Percentiles rank a stretch among this genome's conserved stretches.
Conservation (phyloP, 2,329 filamentous ascomycete species). For the Amylocarpus encephaloides region DNA sequence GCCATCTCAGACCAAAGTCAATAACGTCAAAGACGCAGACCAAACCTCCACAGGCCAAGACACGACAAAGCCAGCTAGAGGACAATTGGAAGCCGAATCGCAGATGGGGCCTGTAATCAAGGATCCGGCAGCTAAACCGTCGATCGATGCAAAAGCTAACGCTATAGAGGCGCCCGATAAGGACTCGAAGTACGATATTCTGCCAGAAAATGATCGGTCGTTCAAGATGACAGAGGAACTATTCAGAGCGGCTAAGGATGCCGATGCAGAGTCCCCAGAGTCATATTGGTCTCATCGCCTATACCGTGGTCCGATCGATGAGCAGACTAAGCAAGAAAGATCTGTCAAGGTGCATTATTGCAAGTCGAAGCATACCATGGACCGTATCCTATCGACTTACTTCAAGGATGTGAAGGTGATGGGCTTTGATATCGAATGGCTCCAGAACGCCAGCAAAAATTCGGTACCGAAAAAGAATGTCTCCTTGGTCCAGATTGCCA, state of each 20-base stretch:
- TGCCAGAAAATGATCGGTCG: slow-evolving; percentile 36
- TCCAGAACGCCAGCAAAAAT: slow-evolving; percentile 40
- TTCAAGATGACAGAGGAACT: slow-evolving; percentile 43
- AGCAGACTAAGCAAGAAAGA: slow-evolving; percentile 35
- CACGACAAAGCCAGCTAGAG: too few species aligned
- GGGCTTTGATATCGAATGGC: slow-evolving; percentile 92
- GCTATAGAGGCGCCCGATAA: slow-evolving; percentile 4
- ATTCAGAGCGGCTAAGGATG: slow-evolving; percentile 44
- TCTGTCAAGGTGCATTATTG: slow-evolving; percentile 73
- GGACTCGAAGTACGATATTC: slow-evolving; percentile 25
- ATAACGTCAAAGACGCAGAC: neutral
- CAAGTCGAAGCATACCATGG: slow-evolving; percentile 57
- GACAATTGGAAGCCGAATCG: too few species aligned
- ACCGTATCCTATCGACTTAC: slow-evolving; percentile 55
- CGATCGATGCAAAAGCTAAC: neutral
- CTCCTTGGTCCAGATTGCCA: slow-evolving; percentile 78
- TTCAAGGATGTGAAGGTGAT: slow-evolving; percentile 66
- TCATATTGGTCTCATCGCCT: slow-evolving; percentile 65
- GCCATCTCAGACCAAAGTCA: neutral
- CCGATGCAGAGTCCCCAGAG: slow-evolving; percentile 36
- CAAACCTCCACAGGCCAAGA: neutral
- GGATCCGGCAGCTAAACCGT: too few species aligned
- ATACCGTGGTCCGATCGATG: slow-evolving; percentile 49
- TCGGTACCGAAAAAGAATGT: slow-evolving; percentile 60
- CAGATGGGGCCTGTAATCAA: too few species aligned